Base-by-base conservation (phyloP, 768 basidiomycete genomes). In the Serendipita vermifera region DNA sequence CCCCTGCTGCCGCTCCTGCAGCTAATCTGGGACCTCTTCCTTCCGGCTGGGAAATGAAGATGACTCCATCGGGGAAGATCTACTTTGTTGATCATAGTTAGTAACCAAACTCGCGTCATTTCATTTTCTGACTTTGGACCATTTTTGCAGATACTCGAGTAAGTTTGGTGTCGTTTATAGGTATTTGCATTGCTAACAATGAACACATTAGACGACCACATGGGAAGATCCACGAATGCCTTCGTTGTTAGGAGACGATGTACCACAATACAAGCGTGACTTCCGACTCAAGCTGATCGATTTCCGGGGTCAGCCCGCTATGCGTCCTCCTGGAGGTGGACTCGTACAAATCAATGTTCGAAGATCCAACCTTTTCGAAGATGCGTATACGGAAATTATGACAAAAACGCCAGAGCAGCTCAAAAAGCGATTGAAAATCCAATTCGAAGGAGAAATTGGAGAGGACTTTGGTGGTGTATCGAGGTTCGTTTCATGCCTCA, bases 81-180 rank as follows among this genome's bases (percentile, higher is more conserved):
- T 75, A 75, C 67, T 75, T 73, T 62, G 73, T 75, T 40, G 73
- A 75, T 59, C 73, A 75, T 66, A 73, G 72, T 63, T 72, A 51
- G 46, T 26, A n/a, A 36, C n/a, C 35, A 36, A 36, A 36, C 17
- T 51, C 46, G n/a, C n/a, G 17, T 26, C 26, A 43, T 26, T n/a
- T 7, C 2, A 51, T n/a, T n/a, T n/a, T n/a, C n/a, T n/a, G n/a
- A n/a, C n/a, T 24, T 31, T 51, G n/a, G 32, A 9, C 15, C 17
- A n/a, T 29, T 11, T 51, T 29, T 9, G 32, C 29, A 51, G 46
- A 51, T 31, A 51, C 46, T n/a, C 26, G 24, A 31, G 46, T 29
- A 51, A 27, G 46, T 31, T 7, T 51, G 35, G 35, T n/a, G 5
- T 5, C n/a, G 1, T n/a, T 31, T 29, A 51, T 9, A 27, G 46